phyloP scores from a whole-genome alignment of 352 stramenopile genomes.

The Phytophthora sojae region DNA sequence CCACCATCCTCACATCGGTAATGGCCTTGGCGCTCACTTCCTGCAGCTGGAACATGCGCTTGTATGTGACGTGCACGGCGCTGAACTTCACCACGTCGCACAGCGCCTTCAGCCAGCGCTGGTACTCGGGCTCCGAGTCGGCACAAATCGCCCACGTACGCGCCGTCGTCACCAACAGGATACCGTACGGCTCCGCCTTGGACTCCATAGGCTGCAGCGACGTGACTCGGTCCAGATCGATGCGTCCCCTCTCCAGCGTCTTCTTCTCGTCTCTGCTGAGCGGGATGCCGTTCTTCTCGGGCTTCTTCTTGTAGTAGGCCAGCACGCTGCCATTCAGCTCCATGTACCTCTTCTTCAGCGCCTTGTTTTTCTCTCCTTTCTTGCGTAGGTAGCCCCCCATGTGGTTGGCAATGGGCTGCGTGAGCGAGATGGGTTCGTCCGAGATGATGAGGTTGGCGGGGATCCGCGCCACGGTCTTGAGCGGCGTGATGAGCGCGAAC shows the following conservation, averaged over 20 bases:
- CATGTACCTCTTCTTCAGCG: slow-evolving; percentile 88
- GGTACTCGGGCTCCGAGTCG: slow-evolving; percentile 78
- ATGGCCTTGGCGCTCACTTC: slow-evolving; percentile 83
- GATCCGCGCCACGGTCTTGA: slow-evolving; percentile 85
- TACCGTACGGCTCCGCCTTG: slow-evolving; percentile 73
- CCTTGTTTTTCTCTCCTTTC: slow-evolving; percentile 85
- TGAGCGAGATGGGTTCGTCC: slow-evolving; percentile 48
- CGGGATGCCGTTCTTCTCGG: slow-evolving; percentile 79
- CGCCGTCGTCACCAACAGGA: slow-evolving; percentile 79
- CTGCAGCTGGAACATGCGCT: slow-evolving; percentile 77
- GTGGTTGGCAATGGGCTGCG: slow-evolving; percentile 52
- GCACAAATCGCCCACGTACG: slow-evolving; percentile 83
- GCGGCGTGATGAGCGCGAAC: slow-evolving; percentile 77
- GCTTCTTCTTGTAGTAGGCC: slow-evolving; percentile 90
- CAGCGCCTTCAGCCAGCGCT: slow-evolving; percentile 78
- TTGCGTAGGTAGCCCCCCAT: slow-evolving; percentile 85
- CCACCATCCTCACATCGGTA: slow-evolving; percentile 84
- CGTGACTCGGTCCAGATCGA: slow-evolving; percentile 84
- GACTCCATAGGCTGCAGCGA: slow-evolving; percentile 80
- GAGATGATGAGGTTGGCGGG: slow-evolving; percentile 76
- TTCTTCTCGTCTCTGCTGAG: slow-evolving; percentile 81
- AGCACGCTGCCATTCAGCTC: slow-evolving; percentile 77
- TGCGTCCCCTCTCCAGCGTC: slow-evolving; percentile 69
- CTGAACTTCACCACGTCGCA: slow-evolving; percentile 78
- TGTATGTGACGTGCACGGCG: slow-evolving; percentile 78